Evolutionary conservation across 495 filamentous ascomycete genomes (phyloP), one percentile per base, ranked within the genome.

Genomic region (Neurospora sp.): DNA sequence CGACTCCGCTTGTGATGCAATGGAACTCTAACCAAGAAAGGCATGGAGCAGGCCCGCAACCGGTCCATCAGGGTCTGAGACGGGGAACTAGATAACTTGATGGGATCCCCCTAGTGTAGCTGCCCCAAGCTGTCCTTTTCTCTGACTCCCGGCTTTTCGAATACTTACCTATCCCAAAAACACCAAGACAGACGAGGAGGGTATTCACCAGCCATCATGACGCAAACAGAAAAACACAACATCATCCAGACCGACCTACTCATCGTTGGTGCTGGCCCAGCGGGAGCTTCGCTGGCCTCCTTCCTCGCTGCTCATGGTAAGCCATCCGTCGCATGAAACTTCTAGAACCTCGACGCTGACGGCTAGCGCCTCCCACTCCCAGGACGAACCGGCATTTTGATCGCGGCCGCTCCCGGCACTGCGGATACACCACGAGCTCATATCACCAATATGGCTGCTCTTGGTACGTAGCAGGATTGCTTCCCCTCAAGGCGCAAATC

Each of bases 231-330:
- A 37, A 71, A 73, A 22, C 48, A 72, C 3, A 74, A 69, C 10
- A 39, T 78, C 40, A 78, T 90, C 40, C 76, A 85, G 40, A 87
- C 83, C 10, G 82, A 86, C 73, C 80, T 85, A 48, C 76, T 89
- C n/a, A 86, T 89, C 35, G 79, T 88, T 9, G 88, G 88, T 27
- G 81, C 86, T 42, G 88, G 88, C 0, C 88, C 88, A 9, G 87
- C 88, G 3, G 88, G 88, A 2, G 87, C 86, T 22, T 76, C 83
- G 0, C 75, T 89, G 31, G 88, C 87, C 37, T 86, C 85, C 72
- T 89, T 89, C 71, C 84, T 89, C 7, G 82, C 83, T 10, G 78
- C 80, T 22, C 81, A 89, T 81, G 85, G 85, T 85, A 78, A 31
- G 77, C 27, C 39, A 70, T 65, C 4, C 27, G 3, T 31, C 27